Evolutionary conservation across 495 filamentous ascomycete genomes (phyloP), one percentile per base, ranked within the genome.

Genomic region (Tuber indicum): DNA sequence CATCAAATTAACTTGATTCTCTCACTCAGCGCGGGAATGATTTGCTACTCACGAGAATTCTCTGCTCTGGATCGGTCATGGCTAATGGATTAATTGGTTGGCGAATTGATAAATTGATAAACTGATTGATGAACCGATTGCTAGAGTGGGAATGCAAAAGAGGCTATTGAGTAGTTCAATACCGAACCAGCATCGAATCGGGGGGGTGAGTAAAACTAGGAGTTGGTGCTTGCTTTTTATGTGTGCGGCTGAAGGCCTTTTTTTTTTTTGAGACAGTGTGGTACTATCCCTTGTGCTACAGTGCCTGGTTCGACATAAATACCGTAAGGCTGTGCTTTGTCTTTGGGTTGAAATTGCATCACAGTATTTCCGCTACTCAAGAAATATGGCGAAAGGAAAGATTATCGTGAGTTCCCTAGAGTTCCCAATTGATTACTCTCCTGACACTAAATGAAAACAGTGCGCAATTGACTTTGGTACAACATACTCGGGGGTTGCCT

Each of bases 381-480:
- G n/a, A 62, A 62, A 32, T 26, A 62, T 62, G 52, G 52, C n/a
- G n/a, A 62, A 62, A 26, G 52, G 52, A 62, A 62, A 62, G 52
- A 62, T 62, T n/a, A 62, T 62, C 52, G 52, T 62, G 52, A 26
- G 52, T 16, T 62, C 32, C 52, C 52, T 14, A 0, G n/a, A 62
- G n/a, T 62, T 32, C 52, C 52, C 10, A 62, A 62, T 62, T 62
- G 9, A 62, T 16, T 26, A 32, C n/a, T 1, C 26, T 32, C 52
- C 4, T 62, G 9, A 32, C 10, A 16, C 52, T 62, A 62, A 62
- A 26, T 32, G 12, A 16, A 62, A 62, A 14, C 52, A 62, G 52
- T 62, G 52, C 3, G 52, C 52, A 62, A 78, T 79, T 77, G 77
- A 79, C 46, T 79, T 79, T 32, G 77, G 77, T 39, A 79, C 77